Conservation (phyloP, 1,139 yeast species). For the Blastobotrys raffinosifermentans region DNA sequence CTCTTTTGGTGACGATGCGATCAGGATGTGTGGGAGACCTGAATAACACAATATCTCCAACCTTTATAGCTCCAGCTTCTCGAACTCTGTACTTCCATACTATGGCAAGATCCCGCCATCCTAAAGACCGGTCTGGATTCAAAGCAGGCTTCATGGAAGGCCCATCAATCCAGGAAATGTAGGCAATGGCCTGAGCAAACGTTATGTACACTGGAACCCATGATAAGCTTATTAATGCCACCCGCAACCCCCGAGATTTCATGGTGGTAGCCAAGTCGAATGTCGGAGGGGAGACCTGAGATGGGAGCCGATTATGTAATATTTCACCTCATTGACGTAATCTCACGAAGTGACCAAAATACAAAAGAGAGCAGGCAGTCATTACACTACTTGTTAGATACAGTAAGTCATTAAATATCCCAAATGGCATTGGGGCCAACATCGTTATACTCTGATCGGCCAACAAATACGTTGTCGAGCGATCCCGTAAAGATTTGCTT, state of each 20-base stretch:
- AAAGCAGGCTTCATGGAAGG: constrained; percentile 85
- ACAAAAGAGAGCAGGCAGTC: too few relatives aligned
- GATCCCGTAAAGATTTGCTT: constrained; percentile 66
- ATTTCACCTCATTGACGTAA: too few relatives aligned
- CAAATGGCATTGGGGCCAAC: constrained; percentile 65
- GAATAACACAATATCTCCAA: constrained; percentile 73
- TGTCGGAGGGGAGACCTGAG: too few relatives aligned
- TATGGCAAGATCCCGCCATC: constrained; percentile 58
- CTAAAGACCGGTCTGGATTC: constrained; percentile 55
- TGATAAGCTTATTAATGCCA: constrained; percentile 23
- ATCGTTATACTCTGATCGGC: constrained; percentile 68
- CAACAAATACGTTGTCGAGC: constrained; percentile 61
- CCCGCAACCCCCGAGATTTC: too few relatives aligned
- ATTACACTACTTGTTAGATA: too few relatives aligned
- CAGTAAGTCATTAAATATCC: constrained; percentile 35
- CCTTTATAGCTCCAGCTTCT: constrained; percentile 40
- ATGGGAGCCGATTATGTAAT: too few relatives aligned
- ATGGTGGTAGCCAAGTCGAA: too few relatives aligned
- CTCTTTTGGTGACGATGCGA: constrained; percentile 65
- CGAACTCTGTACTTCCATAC: constrained; percentile 60
- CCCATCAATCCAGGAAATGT: constrained; percentile 75
- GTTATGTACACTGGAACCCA: constrained; percentile 83
- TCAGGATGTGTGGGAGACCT: constrained; percentile 77
- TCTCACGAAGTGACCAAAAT: too few relatives aligned
- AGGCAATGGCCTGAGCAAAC: constrained; percentile 63